A percentile compares a stretch with the other conserved stretches of the same genome.
phyloP scores from a whole-genome alignment of 2,329 filamentous ascomycete species.

The Onygena corvina region DNA sequence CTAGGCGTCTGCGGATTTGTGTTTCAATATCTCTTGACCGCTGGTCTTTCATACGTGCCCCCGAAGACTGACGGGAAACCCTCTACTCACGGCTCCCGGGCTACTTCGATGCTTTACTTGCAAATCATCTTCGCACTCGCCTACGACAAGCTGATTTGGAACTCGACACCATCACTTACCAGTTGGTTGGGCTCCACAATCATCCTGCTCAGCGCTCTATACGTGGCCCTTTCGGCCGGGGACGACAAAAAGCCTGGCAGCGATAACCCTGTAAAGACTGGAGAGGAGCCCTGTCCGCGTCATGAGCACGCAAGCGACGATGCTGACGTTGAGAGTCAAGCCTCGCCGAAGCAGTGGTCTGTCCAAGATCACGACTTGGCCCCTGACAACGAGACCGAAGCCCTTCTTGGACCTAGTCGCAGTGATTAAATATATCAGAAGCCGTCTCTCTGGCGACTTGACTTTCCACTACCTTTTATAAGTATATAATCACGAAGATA shows the following conservation, averaged over 20 bases:
- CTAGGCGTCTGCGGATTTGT: conserved; percentile 65
- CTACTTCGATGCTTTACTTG: conserved; percentile 56
- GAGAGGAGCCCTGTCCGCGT: conserved; percentile 11
- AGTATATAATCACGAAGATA: neutral
- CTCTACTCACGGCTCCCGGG: conserved; percentile 32
- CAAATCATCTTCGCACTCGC: conserved; percentile 58
- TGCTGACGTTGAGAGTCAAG: conserved; percentile 4
- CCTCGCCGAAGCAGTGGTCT: conserved; percentile 3
- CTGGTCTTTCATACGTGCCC: conserved; percentile 61
- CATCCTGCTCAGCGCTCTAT: conserved; percentile 54
- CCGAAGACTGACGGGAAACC: conserved; percentile 18
- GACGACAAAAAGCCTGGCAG: conserved; percentile 7
- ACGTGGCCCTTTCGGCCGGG: conserved; percentile 46
- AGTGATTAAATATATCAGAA: neutral
- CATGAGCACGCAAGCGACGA: neutral
- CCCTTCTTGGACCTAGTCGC: neutral
- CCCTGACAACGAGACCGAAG: conserved; percentile 10
- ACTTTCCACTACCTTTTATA: too few species aligned
- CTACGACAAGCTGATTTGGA: conserved; percentile 54
- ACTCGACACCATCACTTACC: conserved; percentile 44
- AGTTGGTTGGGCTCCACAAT: conserved; percentile 51
- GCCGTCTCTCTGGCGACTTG: too few species aligned
- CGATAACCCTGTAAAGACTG: conserved; percentile 12
- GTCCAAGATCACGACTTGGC: conserved; percentile 13
- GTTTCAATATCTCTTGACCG: conserved; percentile 77